Evolutionary conservation across 768 basidiomycete genomes (phyloP).

Genomic region (Leccinellum luteum): DNA sequence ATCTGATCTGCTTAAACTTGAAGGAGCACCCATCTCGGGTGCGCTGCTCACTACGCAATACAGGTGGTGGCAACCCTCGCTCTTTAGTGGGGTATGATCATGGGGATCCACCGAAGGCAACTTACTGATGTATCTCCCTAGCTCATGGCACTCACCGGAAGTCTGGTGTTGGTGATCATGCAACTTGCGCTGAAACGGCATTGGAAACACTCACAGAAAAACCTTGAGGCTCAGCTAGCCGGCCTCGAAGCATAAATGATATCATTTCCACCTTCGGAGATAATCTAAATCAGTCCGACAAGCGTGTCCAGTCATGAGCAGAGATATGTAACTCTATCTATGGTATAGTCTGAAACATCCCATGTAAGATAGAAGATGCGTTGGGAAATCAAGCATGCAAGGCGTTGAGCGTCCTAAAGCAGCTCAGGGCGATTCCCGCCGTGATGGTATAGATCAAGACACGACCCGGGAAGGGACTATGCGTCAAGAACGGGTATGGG

Average conservation of each 20-base stretch:
- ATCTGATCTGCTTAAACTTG: background rate
- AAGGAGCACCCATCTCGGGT: conserved; percentile 56
- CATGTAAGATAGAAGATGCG: background rate
- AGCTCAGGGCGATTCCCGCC: conserved; percentile 48
- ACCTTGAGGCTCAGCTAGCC: background rate
- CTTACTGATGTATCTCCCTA: background rate
- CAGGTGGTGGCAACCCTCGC: conserved; percentile 53
- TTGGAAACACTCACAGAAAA: background rate
- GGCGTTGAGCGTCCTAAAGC: conserved; percentile 58
- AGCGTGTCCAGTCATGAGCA: background rate
- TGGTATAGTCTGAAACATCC: background rate
- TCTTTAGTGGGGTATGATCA: conserved; percentile 46
- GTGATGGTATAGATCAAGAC: conserved; percentile 58
- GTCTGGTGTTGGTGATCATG: conserved; percentile 2
- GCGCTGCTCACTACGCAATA: conserved; percentile 49
- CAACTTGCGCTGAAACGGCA: conserved; percentile 7
- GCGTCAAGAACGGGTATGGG: conserved; percentile 81
- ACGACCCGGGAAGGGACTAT: conserved; percentile 50
- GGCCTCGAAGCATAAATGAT: background rate
- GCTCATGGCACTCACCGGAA: conserved; percentile 9
- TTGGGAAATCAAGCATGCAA: conserved; percentile 41
- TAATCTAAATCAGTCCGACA: background rate
- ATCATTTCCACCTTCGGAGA: background rate
- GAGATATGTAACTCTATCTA: background rate
- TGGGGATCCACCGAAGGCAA: background rate